Percentiles rank a stretch among this genome's conserved stretches.
Conservation (phyloP, 192 early-diverging fungal species). For the Coemansia sp. region DNA sequence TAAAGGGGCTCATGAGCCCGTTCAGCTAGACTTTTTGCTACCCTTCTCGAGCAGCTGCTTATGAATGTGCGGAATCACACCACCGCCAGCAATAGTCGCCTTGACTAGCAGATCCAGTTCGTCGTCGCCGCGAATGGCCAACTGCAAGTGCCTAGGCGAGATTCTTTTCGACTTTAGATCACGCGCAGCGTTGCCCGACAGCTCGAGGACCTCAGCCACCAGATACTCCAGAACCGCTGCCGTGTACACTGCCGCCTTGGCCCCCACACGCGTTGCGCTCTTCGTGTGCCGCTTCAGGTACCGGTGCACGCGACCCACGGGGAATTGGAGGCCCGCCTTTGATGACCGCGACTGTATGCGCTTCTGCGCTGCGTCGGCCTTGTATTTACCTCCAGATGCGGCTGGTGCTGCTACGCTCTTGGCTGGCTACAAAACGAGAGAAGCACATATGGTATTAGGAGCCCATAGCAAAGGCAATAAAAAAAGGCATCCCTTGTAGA, state of each 20-base stretch:
- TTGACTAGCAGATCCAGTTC: constrained; percentile 86
- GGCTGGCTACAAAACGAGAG: constrained; percentile 33
- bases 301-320: constrained; percentile 91
- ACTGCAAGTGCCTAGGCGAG: constrained; percentile 84
- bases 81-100: constrained; percentile 88
- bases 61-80: constrained; percentile 68
- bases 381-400: constrained; percentile 48
- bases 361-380: constrained; percentile 37
- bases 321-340: constrained; percentile 70
- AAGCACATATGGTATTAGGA: background rate
- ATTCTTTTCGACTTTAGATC: constrained; percentile 91
- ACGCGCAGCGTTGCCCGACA: constrained; percentile 90
- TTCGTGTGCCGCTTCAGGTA: constrained; percentile 81
- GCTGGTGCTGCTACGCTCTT: constrained; percentile 48
- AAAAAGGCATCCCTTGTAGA: background rate
- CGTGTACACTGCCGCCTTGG: constrained; percentile 88
- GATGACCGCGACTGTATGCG: constrained; percentile 53
- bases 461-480: background rate
- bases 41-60: constrained; percentile 56
- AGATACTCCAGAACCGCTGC: constrained; percentile 93
- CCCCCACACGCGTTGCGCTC: constrained; percentile 81
- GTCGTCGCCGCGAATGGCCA: constrained; percentile 91
- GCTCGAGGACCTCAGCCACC: constrained; percentile 89
- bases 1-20: background rate
- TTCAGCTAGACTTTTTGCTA: constrained; percentile 31